These are phyloP conservation scores for Hypoxylon sp. DNA, from an alignment of 2,329 filamentous ascomycete genomes.

Conservation along the genomic window DNA sequence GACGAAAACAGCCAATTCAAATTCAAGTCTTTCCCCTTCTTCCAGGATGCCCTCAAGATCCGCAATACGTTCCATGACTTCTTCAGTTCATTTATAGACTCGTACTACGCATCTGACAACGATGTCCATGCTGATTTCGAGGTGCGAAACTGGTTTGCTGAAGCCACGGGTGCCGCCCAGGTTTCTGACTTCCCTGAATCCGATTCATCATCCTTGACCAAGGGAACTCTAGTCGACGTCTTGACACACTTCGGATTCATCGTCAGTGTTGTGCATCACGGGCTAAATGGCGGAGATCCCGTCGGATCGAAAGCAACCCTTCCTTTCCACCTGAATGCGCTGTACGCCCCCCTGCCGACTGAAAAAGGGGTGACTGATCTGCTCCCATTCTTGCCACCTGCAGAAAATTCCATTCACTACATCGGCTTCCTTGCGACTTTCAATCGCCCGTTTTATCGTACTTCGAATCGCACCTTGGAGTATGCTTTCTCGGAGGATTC, in stretches of 20 bases:
- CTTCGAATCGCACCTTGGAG: neutral
- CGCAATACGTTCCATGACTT: neutral
- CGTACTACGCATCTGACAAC: neutral
- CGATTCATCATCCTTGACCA: neutral
- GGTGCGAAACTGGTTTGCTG: neutral
- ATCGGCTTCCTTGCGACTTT: neutral
- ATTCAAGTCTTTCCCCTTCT: neutral
- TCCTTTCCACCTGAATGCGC: constrained; percentile 14
- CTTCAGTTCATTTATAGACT: neutral
- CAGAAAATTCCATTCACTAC: neutral
- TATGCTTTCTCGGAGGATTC: neutral
- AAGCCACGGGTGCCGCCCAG: neutral
- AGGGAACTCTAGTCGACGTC: constrained; percentile 14
- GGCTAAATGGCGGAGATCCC: constrained; percentile 8
- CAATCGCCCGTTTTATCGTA: neutral
- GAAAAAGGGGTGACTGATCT: constrained; percentile 17
- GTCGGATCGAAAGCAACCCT: constrained; percentile 13
- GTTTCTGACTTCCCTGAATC: neutral
- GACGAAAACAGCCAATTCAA: neutral
- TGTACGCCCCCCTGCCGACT: constrained; percentile 15
- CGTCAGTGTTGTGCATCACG: constrained; percentile 17
- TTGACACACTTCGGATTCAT: constrained; percentile 18
- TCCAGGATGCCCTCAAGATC: neutral
- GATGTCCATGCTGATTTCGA: neutral
- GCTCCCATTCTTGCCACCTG: constrained; percentile 8